These are phyloP conservation scores for Pyracantha coccinea DNA, from an alignment of 331 rosid species.

Conservation along the genomic window DNA sequence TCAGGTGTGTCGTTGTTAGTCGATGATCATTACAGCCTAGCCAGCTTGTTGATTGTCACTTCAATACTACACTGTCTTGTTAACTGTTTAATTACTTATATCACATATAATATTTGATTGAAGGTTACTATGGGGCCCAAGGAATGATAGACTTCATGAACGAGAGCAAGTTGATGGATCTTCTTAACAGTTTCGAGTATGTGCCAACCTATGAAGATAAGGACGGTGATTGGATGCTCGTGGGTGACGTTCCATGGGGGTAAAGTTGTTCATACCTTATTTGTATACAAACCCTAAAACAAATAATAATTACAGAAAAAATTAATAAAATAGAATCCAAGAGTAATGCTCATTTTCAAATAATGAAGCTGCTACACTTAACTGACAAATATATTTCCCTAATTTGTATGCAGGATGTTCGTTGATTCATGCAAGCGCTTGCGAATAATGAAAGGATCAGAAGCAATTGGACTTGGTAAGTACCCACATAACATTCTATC, in stretches of 20 bases:
- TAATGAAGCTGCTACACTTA: not conserved
- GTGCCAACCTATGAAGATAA: slow-evolving; percentile 99
- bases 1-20: not conserved
- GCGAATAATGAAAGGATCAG: slow-evolving; percentile 88
- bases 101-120: slow-evolving; percentile 2
- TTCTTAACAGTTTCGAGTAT: slow-evolving; percentile 93
- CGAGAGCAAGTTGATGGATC: slow-evolving; percentile 98
- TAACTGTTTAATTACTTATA: too few relatives aligned
- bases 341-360: not conserved
- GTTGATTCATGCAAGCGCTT: slow-evolving; percentile 91
- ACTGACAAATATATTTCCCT: not conserved
- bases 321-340: not conserved
- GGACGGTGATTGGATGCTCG: slow-evolving; percentile 99
- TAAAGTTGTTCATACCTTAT: slow-evolving; percentile 34
- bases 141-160: slow-evolving; percentile 99
- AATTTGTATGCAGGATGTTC: slow-evolving; percentile 52
- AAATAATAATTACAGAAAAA: not conserved
- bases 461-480: slow-evolving; percentile 88
- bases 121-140: slow-evolving; percentile 90
- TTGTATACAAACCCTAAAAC: not conserved
- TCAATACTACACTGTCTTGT: too few relatives aligned
- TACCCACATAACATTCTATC: not conserved
- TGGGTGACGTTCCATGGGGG: slow-evolving; percentile 99
- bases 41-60: not conserved
- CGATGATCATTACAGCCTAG: not conserved